Base-by-base conservation (phyloP, 2,329 filamentous ascomycete species). In the Pseudogymnoascus pannorum region DNA sequence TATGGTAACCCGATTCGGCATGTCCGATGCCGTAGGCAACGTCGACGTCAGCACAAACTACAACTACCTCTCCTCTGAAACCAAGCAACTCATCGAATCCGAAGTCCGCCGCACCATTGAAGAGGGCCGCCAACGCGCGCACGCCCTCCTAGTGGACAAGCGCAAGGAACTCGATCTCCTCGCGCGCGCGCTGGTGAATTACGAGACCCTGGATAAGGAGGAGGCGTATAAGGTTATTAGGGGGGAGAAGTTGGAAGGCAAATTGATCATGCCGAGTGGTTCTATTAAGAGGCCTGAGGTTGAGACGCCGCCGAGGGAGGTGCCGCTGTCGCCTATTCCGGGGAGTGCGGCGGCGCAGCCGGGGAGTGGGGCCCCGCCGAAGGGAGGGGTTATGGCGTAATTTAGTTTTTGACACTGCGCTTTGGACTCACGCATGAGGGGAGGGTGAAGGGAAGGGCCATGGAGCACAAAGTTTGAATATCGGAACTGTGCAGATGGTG, bases 211-310 rank as follows among this genome's bases (percentile, higher is more conserved):
- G 59, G 88, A 89, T 73, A 89, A 88, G 74, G 86, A 88, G 2
- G 94, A 99, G 74, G 95, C 97, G 65, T 86, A 92, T 74, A 91
- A 89, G 78, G 90, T 97, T 5, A 87, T 99, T 65, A 85, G 84
- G 59, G 94, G 94, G 35, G 91, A 97, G 76, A 87, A 89, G 71
- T 78, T 99, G 36, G 80, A 86, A 1, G 82, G 83, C 51, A 89
- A 90, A 63, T 75, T 90, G 58, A 82, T 80, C 64, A 78, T 84
- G 64, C 79, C 84, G 18, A 75, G 79, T 60, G 76, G 81, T 18
- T 85, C 84, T 1, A 85, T 92, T 72, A 87, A 89, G 70, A 75
- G 93, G 14, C 91, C 91, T 3, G 62, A 66, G 22, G 59, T 16
- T 29, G 11, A 38, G 14, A 14, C n/a, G 22, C 11, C 35, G 14